phyloP scores from a whole-genome alignment of 2,329 filamentous ascomycete genomes.

The Colletotrichum tabaci region DNA sequence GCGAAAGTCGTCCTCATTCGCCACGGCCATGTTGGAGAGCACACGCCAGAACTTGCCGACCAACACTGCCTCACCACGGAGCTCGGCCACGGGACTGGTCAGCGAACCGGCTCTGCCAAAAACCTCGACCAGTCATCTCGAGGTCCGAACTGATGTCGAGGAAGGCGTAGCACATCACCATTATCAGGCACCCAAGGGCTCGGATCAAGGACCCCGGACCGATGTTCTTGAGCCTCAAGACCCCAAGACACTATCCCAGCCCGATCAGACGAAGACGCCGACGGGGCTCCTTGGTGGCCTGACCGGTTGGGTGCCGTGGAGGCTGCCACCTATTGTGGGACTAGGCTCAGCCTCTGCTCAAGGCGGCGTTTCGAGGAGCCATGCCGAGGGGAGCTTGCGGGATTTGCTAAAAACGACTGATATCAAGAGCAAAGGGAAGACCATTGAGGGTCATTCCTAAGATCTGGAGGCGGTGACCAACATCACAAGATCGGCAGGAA shows the following conservation, averaged over 20 bases:
- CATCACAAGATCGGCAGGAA: not conserved
- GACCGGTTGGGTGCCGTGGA: conserved; percentile 64
- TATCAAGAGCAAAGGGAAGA: conserved; percentile 52
- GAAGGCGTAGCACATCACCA: conserved; percentile 44
- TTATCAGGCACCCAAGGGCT: conserved; percentile 29
- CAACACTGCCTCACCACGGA: conserved; percentile 50
- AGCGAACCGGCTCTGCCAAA: conserved; percentile 71
- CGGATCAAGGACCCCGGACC: conserved; percentile 36
- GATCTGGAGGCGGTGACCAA: not conserved
- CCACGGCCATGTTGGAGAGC: conserved; percentile 55
- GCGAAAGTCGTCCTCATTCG: conserved; percentile 53
- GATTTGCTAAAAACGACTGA: conserved; percentile 62
- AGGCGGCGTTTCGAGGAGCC: conserved; percentile 53
- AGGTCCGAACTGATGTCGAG: conserved; percentile 58
- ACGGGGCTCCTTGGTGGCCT: conserved; percentile 56
- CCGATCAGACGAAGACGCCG: conserved; percentile 39
- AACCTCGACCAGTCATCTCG: conserved; percentile 67
- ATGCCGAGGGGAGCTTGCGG: conserved; percentile 71
- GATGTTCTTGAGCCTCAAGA: conserved; percentile 48
- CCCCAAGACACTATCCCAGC: conserved; percentile 48
- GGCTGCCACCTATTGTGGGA: conserved; percentile 47
- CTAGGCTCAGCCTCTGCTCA: conserved; percentile 43
- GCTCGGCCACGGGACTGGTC: conserved; percentile 61
- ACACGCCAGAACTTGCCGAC: conserved; percentile 51
- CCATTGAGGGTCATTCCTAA: conserved; percentile 45